phyloP scores from a whole-genome alignment of 192 early-diverging fungal genomes.

The Lobosporangium transversale region DNA sequence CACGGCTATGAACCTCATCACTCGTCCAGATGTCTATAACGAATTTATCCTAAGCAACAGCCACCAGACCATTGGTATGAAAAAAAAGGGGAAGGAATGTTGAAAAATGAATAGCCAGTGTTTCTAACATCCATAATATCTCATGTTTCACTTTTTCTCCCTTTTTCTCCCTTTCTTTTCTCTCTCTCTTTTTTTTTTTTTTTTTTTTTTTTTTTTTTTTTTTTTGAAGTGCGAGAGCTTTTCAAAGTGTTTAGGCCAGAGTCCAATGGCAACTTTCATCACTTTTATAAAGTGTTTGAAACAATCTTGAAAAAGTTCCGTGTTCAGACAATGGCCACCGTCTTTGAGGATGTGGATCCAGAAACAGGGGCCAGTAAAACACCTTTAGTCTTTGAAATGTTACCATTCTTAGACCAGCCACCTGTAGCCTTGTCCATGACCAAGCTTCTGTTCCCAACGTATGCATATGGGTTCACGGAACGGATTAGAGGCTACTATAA shows the following conservation, averaged over 20 bases:
- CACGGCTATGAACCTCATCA: constrained; percentile 49
- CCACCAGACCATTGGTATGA: constrained; percentile 39
- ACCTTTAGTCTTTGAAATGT: constrained; percentile 42
- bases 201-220: background rate
- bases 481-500: constrained; percentile 35
- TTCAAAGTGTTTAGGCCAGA: constrained; percentile 52
- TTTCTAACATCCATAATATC: no score
- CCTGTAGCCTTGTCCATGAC: constrained; percentile 32
- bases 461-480: constrained; percentile 38
- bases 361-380: constrained; percentile 22
- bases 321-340: constrained; percentile 41
- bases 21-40: constrained; percentile 44
- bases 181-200: no score
- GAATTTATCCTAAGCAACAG: constrained; percentile 47
- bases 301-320: constrained; percentile 45
- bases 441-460: constrained; percentile 39
- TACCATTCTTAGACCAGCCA: constrained; percentile 40
- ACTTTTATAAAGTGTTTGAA: constrained; percentile 50
- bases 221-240: constrained; percentile 30
- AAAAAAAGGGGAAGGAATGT: no score
- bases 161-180: no score
- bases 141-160: no score
- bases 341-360: constrained; percentile 34
- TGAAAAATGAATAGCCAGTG: no score
- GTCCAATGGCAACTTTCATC: constrained; percentile 51